Conservation (phyloP, 1,284 basidiomycete species). For the Wolfiporia cocos region DNA sequence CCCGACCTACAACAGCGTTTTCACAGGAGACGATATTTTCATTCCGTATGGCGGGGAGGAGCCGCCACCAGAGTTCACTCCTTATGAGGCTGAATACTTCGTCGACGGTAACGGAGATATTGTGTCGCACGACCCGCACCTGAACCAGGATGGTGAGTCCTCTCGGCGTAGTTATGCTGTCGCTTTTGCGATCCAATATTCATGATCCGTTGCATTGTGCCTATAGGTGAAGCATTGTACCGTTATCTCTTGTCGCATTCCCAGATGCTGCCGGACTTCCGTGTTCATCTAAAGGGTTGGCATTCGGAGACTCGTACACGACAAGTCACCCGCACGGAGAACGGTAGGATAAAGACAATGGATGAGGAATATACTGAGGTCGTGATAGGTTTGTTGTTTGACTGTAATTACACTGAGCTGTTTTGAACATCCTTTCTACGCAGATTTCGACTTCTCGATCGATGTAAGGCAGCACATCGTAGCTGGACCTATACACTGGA, state of each 20-base stretch:
- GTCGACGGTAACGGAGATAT: slow-evolving; percentile 42
- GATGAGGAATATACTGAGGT: slow-evolving; percentile 50
- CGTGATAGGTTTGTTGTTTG: slow-evolving; percentile 27
- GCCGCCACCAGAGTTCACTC: slow-evolving; percentile 55
- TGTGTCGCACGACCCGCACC: slow-evolving; percentile 64
- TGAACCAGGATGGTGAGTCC: slow-evolving; percentile 61
- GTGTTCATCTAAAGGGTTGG: slow-evolving; percentile 48
- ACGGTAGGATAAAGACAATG: slow-evolving; percentile 32
- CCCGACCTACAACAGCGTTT: slow-evolving; percentile 14
- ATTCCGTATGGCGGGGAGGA: slow-evolving; percentile 29
- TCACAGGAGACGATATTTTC: slow-evolving; percentile 14
- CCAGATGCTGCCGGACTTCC: slow-evolving; percentile 38
- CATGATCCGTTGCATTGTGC: slow-evolving; percentile 17
- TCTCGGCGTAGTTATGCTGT: background rate
- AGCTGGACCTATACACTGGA: slow-evolving; percentile 26
- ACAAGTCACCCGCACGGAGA: slow-evolving; percentile 36
- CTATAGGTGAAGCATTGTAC: slow-evolving; percentile 65
- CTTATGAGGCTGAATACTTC: slow-evolving; percentile 58
- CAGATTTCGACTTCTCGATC: slow-evolving; percentile 62
- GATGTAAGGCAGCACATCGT: slow-evolving; percentile 33
- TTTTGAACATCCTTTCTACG: background rate
- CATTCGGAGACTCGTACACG: slow-evolving; percentile 51
- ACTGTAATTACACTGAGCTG: too few relatives aligned
- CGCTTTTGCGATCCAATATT: background rate
- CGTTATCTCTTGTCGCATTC: slow-evolving; percentile 63